phyloP scores from a whole-genome alignment of 2,329 filamentous ascomycete genomes.

The Epichloe sibirici region DNA sequence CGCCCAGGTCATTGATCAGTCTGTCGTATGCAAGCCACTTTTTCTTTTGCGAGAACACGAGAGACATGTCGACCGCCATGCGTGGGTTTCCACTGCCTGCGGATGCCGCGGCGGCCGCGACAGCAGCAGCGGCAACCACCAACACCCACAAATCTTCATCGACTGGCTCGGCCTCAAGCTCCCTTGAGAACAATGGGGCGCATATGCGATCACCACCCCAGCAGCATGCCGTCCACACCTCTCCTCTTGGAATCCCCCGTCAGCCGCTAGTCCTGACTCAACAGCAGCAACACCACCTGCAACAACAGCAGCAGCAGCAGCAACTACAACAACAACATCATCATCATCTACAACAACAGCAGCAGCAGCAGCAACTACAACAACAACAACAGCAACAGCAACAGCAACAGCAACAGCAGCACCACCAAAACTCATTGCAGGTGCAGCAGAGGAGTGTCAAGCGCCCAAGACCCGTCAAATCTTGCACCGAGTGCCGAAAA shows the following conservation, averaged over 20 bases:
- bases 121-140: neutral
- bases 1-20: neutral
- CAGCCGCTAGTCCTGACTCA: slow-evolving; percentile 14
- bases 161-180: slow-evolving; percentile 2
- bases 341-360: slow-evolving; percentile 13
- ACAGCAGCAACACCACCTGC: slow-evolving; percentile 14
- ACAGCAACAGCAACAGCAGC: slow-evolving; percentile 10
- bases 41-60: neutral
- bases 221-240: slow-evolving; percentile 5
- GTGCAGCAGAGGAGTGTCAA: slow-evolving; percentile 36
- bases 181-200: slow-evolving; percentile 5
- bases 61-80: slow-evolving; percentile 6
- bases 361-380: slow-evolving; percentile 11
- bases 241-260: slow-evolving; percentile 3
- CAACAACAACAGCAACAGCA: slow-evolving; percentile 13
- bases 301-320: slow-evolving; percentile 10
- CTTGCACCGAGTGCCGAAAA: slow-evolving; percentile 44
- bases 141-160: slow-evolving; percentile 3
- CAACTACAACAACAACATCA: slow-evolving; percentile 11
- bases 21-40: neutral
- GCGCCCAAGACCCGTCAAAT: slow-evolving; percentile 42
- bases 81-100: slow-evolving; percentile 6
- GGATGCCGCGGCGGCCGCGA: slow-evolving; percentile 1
- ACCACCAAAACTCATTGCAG: slow-evolving; percentile 10
- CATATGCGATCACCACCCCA: slow-evolving; percentile 8